These are phyloP conservation scores for Serendipita sp. DNA, from an alignment of 768 basidiomycete species.

Conservation along the genomic window DNA sequence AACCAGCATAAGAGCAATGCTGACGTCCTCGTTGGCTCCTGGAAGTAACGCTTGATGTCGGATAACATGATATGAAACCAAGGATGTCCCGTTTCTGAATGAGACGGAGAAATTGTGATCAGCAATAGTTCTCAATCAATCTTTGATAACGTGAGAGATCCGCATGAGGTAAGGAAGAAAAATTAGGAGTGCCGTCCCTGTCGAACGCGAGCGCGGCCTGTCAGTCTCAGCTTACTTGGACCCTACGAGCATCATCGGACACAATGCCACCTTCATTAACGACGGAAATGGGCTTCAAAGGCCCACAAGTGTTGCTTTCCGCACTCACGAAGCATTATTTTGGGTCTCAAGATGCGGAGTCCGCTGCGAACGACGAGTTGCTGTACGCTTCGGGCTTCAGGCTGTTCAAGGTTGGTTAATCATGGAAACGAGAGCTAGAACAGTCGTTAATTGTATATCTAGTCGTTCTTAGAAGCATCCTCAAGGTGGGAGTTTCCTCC, in stretches of 20 bases:
- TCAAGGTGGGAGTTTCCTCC: background rate
- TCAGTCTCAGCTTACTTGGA: background rate
- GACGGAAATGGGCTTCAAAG: slow-evolving; percentile 2
- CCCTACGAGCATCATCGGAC: background rate
- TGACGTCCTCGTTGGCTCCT: background rate
- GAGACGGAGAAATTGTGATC: no score
- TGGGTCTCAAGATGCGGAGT: background rate
- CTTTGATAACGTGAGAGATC: no score
- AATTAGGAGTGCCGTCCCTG: no score
- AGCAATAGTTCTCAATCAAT: no score
- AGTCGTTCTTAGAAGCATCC: slow-evolving; percentile 5
- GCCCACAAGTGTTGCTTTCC: background rate
- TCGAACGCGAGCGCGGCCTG: no score
- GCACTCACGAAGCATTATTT: slow-evolving; percentile 1
- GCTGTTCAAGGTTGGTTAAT: background rate
- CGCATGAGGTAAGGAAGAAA: no score
- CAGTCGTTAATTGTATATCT: background rate
- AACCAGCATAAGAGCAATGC: slow-evolving; percentile 23
- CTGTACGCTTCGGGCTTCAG: background rate
- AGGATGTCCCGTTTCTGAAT: no score
- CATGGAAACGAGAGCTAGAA: background rate
- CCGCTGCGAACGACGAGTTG: slow-evolving; percentile 4
- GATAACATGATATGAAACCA: slow-evolving; percentile 41
- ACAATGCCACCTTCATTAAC: background rate
- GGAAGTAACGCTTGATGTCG: no score